Conservation (phyloP, 148 eudicot species). For the Suaeda aralocaspica region DNA sequence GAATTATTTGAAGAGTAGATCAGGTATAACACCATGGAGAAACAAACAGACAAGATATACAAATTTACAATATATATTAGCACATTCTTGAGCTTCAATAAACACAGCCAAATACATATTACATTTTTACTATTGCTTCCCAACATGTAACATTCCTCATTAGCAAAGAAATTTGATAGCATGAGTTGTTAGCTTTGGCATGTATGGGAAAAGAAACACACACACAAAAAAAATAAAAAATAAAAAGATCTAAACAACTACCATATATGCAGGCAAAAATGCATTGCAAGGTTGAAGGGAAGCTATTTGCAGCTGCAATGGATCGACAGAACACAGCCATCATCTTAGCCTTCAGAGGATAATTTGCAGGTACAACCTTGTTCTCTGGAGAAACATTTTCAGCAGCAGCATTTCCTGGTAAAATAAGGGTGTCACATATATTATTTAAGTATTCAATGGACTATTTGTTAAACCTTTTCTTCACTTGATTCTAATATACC, state of each 20-base stretch:
- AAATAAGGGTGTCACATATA: slow-evolving; percentile 11
- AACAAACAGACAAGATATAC: background rate
- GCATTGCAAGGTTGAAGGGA: slow-evolving; percentile 92
- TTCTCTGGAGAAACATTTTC: slow-evolving; percentile 63
- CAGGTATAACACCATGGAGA: slow-evolving; percentile 5
- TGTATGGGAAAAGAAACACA: too few relatives aligned
- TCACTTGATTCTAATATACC: too few relatives aligned
- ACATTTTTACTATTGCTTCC: background rate
- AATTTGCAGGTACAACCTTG: slow-evolving; percentile 68
- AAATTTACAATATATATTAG: background rate
- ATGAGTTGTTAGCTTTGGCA: background rate
- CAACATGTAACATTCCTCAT: background rate
- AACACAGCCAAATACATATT: background rate
- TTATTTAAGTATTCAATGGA: background rate
- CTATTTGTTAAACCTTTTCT: background rate
- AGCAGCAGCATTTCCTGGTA: slow-evolving; percentile 63
- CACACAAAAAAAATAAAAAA: background rate
- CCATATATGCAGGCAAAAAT: slow-evolving; percentile 95
- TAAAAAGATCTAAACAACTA: slow-evolving; percentile 20
- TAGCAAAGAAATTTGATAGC: background rate
- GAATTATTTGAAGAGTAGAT: slow-evolving; percentile 14
- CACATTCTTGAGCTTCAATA: background rate
- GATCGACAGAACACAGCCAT: slow-evolving; percentile 84
- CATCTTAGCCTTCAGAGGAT: slow-evolving; percentile 63
- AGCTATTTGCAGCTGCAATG: slow-evolving; percentile 86